Percentiles rank a stretch among this genome's conserved stretches.
These are phyloP conservation scores for Irpex rosettiformis DNA, from an alignment of 1,284 basidiomycete genomes.

Conservation along the genomic window DNA sequence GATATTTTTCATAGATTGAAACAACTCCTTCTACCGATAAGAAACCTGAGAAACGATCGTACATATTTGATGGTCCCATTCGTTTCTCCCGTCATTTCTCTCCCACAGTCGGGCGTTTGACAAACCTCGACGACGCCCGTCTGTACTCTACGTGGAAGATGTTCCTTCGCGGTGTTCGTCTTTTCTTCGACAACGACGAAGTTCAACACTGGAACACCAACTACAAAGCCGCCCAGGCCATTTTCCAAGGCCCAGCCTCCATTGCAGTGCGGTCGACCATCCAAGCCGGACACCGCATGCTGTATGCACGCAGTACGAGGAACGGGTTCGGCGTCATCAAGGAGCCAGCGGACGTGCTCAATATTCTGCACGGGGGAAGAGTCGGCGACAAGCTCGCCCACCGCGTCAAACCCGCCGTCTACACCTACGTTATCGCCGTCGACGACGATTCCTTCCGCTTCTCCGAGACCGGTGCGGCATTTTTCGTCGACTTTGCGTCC, in stretches of 20 bases:
- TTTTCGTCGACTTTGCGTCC: slow-evolving; percentile 79
- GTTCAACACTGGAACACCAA: slow-evolving; percentile 61
- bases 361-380: slow-evolving; percentile 46
- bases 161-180: slow-evolving; percentile 56
- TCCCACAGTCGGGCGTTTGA: slow-evolving; percentile 60
- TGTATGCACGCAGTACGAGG: slow-evolving; percentile 64
- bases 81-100: slow-evolving; percentile 68
- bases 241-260: slow-evolving; percentile 61
- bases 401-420: slow-evolving; percentile 72
- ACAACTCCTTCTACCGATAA: slow-evolving; percentile 33
- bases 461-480: slow-evolving; percentile 76
- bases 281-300: slow-evolving; percentile 64
- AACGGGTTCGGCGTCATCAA: slow-evolving; percentile 63
- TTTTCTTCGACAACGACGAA: slow-evolving; percentile 53
- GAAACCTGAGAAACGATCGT: slow-evolving; percentile 41
- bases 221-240: slow-evolving; percentile 66
- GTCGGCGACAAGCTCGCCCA: slow-evolving; percentile 32
- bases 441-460: slow-evolving; percentile 73
- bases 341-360: slow-evolving; percentile 40
- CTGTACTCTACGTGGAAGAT: slow-evolving; percentile 83
- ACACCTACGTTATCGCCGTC: slow-evolving; percentile 71
- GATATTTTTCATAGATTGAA: slow-evolving; percentile 34
- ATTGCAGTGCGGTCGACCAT: slow-evolving; percentile 63
- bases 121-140: slow-evolving; percentile 56
- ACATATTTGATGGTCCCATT: slow-evolving; percentile 70